These are phyloP conservation scores for Begonia fuchsioides DNA, from an alignment of 306 rosid genomes.

Conservation along the genomic window DNA sequence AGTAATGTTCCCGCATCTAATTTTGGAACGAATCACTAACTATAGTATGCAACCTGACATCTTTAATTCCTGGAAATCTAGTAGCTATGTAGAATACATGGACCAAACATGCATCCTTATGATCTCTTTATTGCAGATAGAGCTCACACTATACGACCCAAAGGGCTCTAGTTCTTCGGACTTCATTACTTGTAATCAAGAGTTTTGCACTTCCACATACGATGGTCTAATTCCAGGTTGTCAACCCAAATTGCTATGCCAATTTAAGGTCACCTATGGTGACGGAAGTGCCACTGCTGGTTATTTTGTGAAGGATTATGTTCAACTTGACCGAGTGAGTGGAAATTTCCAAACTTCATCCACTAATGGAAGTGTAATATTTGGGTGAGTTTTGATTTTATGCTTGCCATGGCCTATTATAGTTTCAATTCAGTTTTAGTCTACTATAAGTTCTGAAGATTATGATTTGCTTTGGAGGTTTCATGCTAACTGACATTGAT, in stretches of 20 bases:
- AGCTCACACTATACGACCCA: slow-evolving; percentile 43
- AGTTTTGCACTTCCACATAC: slow-evolving; percentile 46
- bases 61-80: too few species aligned
- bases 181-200: slow-evolving; percentile 39
- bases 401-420: too few species aligned
- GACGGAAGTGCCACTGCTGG: slow-evolving; percentile 80
- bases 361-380: slow-evolving; percentile 35
- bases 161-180: slow-evolving; percentile 38
- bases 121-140: slow-evolving; percentile 34
- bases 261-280: slow-evolving; percentile 55
- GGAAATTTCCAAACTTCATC: slow-evolving; percentile 27
- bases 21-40: too few species aligned
- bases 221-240: slow-evolving; percentile 45
- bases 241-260: slow-evolving; percentile 33
- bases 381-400: slow-evolving; percentile 44
- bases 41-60: too few species aligned
- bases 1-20: too few species aligned
- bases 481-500: too few species aligned
- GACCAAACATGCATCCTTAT: too few species aligned
- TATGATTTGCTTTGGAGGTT: too few species aligned
- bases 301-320: slow-evolving; percentile 48
- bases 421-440: too few species aligned
- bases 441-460: too few species aligned
- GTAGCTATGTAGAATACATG: too few species aligned
- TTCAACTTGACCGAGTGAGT: slow-evolving; percentile 32